A percentile compares a stretch with the other conserved stretches of the same genome.
phyloP scores from a whole-genome alignment of 148 eudicot species.

The Bassia scoparia region DNA sequence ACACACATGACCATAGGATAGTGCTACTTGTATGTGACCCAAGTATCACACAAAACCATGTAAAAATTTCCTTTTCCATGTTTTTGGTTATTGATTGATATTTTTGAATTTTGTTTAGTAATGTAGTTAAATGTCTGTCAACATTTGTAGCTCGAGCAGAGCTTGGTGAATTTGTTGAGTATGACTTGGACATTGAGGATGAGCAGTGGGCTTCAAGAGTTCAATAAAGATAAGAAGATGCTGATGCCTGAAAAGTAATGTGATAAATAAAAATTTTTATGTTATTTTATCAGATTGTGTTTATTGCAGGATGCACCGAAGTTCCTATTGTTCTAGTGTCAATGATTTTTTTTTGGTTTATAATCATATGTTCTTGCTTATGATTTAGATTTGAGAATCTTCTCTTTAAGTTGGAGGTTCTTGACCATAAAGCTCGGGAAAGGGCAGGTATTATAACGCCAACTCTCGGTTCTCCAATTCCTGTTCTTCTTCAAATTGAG shows the following conservation, averaged over 20 bases:
- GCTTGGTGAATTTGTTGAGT: constrained; percentile 92
- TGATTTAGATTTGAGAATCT: constrained; percentile 65
- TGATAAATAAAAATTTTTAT: constrained; percentile 4
- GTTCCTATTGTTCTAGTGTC: not conserved
- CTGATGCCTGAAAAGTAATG: constrained; percentile 74
- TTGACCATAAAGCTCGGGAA: constrained; percentile 91
- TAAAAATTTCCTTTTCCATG: not conserved
- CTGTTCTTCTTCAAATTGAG: constrained; percentile 73
- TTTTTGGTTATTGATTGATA: not conserved
- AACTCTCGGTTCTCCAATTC: constrained; percentile 76
- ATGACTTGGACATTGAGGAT: constrained; percentile 93
- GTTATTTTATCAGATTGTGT: not conserved
- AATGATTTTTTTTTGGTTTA: constrained; percentile 9
- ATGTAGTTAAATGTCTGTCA: constrained; percentile 2
- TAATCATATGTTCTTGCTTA: constrained; percentile 21
- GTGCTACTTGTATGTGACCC: not conserved
- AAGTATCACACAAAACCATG: not conserved
- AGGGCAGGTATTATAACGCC: constrained; percentile 84
- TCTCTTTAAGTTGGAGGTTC: constrained; percentile 74
- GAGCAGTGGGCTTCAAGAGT: constrained; percentile 91
- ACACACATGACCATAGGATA: not conserved
- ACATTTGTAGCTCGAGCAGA: constrained; percentile 74
- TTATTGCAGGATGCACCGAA: not conserved
- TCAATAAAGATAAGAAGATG: constrained; percentile 56
- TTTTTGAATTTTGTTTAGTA: not conserved